Percentiles rank a stretch among this genome's conserved stretches.
phyloP scores from a whole-genome alignment of 1,284 basidiomycete genomes.

The Vanrija sp. region DNA sequence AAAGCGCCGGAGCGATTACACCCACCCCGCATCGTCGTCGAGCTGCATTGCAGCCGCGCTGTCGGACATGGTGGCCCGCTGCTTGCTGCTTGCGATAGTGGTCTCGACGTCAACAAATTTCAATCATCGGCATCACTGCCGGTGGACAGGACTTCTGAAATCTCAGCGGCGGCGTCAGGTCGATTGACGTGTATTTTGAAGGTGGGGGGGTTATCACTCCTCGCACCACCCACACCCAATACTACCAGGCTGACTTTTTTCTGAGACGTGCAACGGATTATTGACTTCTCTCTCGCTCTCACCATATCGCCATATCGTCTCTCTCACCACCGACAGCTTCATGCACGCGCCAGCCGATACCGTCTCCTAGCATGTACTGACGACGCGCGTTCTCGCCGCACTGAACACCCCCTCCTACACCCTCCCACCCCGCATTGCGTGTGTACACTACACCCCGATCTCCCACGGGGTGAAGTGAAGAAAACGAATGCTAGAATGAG shows the following conservation, averaged over 20 bases:
- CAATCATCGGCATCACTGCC: background rate
- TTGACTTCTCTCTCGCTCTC: background rate
- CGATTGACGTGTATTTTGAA: background rate
- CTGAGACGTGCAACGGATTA: background rate
- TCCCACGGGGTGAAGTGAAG: constrained; percentile 38
- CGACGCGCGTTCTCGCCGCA: too few relatives aligned
- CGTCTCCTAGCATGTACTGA: too few relatives aligned
- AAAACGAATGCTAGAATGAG: constrained; percentile 45
- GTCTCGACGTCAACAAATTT: constrained; percentile 6
- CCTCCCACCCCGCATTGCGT: constrained; percentile 22
- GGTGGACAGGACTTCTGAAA: background rate
- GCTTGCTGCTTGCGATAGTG: too few relatives aligned
- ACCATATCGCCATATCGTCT: background rate
- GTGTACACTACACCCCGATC: constrained; percentile 43
- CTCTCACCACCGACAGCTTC: background rate
- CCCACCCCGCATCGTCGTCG: too few relatives aligned
- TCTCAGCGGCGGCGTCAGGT: background rate
- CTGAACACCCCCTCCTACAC: background rate
- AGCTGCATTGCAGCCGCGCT: too few relatives aligned
- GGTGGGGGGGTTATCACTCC: background rate
- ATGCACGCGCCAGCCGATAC: background rate
- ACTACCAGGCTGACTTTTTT: too few relatives aligned
- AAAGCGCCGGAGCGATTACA: too few relatives aligned
- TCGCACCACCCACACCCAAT: too few relatives aligned
- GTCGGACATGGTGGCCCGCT: too few relatives aligned